phyloP scores from a whole-genome alignment of 1,284 basidiomycete species.

The Pseudozyma flocculosa region DNA sequence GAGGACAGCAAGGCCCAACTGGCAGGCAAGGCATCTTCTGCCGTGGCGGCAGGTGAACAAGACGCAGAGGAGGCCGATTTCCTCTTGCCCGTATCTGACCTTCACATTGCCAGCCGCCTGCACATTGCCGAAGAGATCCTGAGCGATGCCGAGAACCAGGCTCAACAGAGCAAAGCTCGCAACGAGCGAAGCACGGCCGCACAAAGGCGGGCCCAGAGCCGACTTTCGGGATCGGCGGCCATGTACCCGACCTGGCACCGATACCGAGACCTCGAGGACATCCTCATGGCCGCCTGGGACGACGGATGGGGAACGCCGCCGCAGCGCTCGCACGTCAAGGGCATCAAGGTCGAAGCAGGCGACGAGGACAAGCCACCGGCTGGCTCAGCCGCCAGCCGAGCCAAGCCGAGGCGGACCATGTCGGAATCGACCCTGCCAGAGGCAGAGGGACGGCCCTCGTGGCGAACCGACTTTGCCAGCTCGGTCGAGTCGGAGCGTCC shows the following conservation, averaged over 20 bases:
- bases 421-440: constrained; percentile 11
- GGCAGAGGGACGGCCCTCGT: constrained; percentile 13
- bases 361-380: too few species aligned
- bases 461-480: neutral
- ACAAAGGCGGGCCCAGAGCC: too few species aligned
- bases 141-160: too few species aligned
- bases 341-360: neutral
- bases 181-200: too few species aligned
- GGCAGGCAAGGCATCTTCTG: neutral
- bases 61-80: constrained; percentile 5
- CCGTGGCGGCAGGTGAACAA: neutral
- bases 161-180: too few species aligned
- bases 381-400: too few species aligned
- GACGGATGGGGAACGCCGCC: constrained; percentile 12
- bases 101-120: constrained; percentile 15
- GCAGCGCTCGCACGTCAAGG: neutral
- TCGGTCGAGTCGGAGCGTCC: too few species aligned
- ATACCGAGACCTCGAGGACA: constrained; percentile 20
- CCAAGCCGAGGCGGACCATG: neutral
- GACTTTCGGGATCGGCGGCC: too few species aligned
- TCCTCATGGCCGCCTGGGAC: constrained; percentile 24
- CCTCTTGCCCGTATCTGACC: constrained; percentile 27
- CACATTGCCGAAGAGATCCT: too few species aligned
- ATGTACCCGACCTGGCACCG: constrained; percentile 16
- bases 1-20: constrained; percentile 3